Conservation (phyloP, 345 rosid species). For the Brassica incana region DNA sequence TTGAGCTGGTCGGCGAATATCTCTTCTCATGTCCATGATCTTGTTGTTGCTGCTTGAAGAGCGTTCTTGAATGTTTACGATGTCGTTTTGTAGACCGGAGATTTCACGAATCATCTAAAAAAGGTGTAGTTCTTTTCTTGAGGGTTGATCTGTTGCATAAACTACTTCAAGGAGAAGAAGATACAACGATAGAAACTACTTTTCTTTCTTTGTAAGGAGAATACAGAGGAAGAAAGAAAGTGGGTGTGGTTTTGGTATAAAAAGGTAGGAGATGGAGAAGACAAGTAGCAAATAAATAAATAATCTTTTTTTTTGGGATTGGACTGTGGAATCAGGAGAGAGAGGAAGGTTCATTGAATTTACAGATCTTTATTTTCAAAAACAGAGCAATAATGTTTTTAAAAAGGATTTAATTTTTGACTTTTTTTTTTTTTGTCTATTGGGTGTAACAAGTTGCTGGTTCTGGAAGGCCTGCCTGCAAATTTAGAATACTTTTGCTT, state of each 20-base stretch:
- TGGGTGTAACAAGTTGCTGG: neutral
- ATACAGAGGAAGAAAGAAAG: neutral
- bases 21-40: slow-evolving; percentile 36
- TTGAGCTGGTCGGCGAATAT: slow-evolving; percentile 13
- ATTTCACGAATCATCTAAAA: slow-evolving; percentile 29
- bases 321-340: neutral
- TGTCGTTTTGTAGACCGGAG: slow-evolving; percentile 27
- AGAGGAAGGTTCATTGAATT: neutral
- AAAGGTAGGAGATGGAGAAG: neutral
- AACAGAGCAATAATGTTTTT: neutral
- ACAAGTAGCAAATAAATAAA: neutral
- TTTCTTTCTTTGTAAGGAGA: neutral
- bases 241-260: neutral
- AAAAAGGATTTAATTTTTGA: neutral
- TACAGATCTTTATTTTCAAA: neutral
- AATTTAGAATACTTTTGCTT: neutral
- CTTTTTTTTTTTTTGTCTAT: neutral
- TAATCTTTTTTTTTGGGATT: neutral
- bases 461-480: neutral
- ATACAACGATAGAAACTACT: neutral
- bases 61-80: slow-evolving; percentile 18
- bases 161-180: neutral
- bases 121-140: neutral
- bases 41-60: slow-evolving; percentile 8
- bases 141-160: too few relatives aligned